Conservation (phyloP, 2,329 filamentous ascomycete species). For the Paraphaeosphaeria sporulosa region DNA sequence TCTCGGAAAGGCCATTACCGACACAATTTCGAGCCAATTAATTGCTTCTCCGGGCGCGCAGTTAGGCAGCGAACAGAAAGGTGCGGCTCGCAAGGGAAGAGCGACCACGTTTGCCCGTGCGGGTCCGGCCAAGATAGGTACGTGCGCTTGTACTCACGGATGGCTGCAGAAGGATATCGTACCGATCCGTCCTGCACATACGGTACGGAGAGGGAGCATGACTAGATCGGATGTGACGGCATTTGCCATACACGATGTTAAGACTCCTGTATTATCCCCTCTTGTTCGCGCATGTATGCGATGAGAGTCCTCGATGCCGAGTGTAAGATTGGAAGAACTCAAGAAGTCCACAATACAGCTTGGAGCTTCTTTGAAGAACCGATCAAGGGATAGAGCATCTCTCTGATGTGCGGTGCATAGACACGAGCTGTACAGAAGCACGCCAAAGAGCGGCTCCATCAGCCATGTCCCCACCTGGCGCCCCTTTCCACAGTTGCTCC, state of each 20-base stretch:
- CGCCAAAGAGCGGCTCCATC: not conserved
- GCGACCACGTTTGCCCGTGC: conserved; percentile 44
- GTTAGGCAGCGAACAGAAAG: conserved; percentile 26
- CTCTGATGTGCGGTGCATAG: not conserved
- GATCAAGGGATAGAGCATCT: not conserved
- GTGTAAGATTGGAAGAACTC: conserved; percentile 17
- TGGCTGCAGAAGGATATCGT: conserved; percentile 39
- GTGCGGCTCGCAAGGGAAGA: conserved; percentile 21
- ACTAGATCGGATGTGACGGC: not conserved
- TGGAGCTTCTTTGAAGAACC: not conserved
- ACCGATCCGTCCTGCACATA: conserved; percentile 33
- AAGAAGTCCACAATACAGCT: not conserved
- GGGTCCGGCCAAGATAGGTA: conserved; percentile 28
- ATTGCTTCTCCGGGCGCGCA: conserved; percentile 15
- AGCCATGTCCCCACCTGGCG: conserved; percentile 8
- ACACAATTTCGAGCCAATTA: conserved; percentile 26
- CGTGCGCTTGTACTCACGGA: conserved; percentile 43
- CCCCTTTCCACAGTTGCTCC: conserved; percentile 18
- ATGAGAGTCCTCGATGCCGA: conserved; percentile 13
- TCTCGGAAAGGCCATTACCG: conserved; percentile 22
- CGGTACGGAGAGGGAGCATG: conserved; percentile 27
- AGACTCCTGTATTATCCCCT: conserved; percentile 12
- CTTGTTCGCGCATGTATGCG: conserved; percentile 1
- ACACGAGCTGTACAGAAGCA: not conserved
- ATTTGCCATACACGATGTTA: not conserved